phyloP scores from a whole-genome alignment of 495 filamentous ascomycete species.

The Aspergillus haitiensis region DNA sequence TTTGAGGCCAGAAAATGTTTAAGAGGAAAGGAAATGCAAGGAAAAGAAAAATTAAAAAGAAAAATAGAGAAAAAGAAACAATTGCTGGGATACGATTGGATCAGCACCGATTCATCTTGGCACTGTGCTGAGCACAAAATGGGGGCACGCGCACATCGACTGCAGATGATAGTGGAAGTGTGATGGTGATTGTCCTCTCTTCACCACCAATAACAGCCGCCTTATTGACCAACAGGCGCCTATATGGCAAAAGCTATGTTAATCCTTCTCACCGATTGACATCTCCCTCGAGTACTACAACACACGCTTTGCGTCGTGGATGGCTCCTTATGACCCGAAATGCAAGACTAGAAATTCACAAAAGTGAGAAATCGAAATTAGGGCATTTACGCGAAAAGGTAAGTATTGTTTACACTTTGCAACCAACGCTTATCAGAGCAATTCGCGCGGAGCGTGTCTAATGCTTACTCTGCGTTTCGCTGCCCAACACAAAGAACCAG shows the following conservation, averaged over 20 bases:
- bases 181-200: constrained; percentile 21
- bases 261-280: constrained; percentile 16
- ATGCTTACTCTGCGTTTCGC: constrained; percentile 27
- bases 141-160: constrained; percentile 26
- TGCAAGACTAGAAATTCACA: constrained; percentile 9
- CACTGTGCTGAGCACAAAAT: constrained; percentile 19
- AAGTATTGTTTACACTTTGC: constrained; percentile 5
- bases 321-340: constrained; percentile 8
- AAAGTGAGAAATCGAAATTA: constrained; percentile 16
- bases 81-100: constrained; percentile 16
- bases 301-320: constrained; percentile 12
- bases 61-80: constrained; percentile 14
- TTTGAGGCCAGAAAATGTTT: constrained; percentile 1
- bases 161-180: constrained; percentile 24
- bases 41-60: constrained; percentile 10
- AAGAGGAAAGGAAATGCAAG: neutral
- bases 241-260: constrained; percentile 23
- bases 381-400: constrained; percentile 14
- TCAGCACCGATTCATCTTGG: constrained; percentile 19
- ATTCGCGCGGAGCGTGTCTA: constrained; percentile 11
- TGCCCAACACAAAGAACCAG: constrained; percentile 30
- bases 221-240: constrained; percentile 24
- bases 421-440: constrained; percentile 4
- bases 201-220: constrained; percentile 28
- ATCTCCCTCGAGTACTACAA: constrained; percentile 10